Evolutionary conservation across 139 green algal genomes (phyloP), one percentile per base, ranked within the genome.

Genomic region (Chlorella vulgaris): DNA sequence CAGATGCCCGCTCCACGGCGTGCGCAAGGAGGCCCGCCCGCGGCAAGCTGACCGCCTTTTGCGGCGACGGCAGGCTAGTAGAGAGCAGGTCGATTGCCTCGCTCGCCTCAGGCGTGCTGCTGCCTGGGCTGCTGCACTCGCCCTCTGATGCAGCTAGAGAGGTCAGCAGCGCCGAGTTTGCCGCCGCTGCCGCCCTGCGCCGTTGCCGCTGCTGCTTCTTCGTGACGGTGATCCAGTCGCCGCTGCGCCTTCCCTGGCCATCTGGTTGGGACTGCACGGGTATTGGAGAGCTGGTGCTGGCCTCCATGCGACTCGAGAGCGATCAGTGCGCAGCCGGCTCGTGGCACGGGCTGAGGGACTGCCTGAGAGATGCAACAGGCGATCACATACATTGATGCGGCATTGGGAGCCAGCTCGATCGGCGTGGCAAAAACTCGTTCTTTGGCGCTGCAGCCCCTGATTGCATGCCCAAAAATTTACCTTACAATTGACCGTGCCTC

Each of bases 61-160:
- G n/a, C n/a, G n/a, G n/a, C n/a, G n/a, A n/a, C n/a, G 43, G 69
- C 43, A 76, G 69, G 69, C 69, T 76, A 31, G 69, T 55, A 10
- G 73, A 79, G 35, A 79, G 35, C 2, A 71, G 19, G 22, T 78
- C 39, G 10, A 7, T 43, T 36, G 40, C 47, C 65, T 55, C 39
- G 1, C 28, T n/a, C 39, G 26, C 21, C 35, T 7, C n/a, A 26
- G 28, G 68, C 26, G 68, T 75, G 50, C 19, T 2, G 24, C 35
- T 51, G 35, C 50, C 50, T 4, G 33, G 24, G 36, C 51, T 67
- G 53, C 35, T 69, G 58, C 73, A 24, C n/a, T 79, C 53, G 1
- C 73, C 73, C 26, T 79, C 73, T 18, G 73, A 79, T 3, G 73
- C 65, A 21, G 65, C 65, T 3, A 35, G 31, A 39, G 61, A 10